Base-by-base conservation (phyloP, 2,329 filamentous ascomycete species). In the Cryphonectria nitschkei region DNA sequence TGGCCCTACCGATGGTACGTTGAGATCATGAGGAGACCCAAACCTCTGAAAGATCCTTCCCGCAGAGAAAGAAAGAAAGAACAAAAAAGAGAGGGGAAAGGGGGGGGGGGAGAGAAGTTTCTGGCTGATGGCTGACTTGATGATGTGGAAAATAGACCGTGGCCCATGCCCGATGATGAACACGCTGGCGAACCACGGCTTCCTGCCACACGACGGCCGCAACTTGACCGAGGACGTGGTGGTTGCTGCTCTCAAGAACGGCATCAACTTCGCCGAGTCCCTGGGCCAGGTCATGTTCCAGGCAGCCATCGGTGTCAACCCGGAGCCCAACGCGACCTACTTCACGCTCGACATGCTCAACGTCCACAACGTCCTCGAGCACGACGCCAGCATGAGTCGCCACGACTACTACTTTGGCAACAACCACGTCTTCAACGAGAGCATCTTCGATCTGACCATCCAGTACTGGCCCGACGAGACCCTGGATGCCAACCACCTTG, bases 121-220 rank as follows among this genome's bases (percentile, higher is more conserved):
- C n/a, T 39, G 34, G 39, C 22, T n/a, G 26, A 65, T 65, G 9
- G 43, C 62, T 65, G 41, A 52, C 37, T 2, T 50, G 39, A 34
- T n/a, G 29, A n/a, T 22, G 41, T 43, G 43, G 43, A 8, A 1
- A n/a, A 50, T 37, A 82, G 79, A 80, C 29, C 78, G 81, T 22
- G 80, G 81, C 0, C 84, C 85, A 34, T 87, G 85, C 70, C 84
- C 85, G 0, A 84, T 85, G 81, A 77, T 87, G 69, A 87, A 87
- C 75, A 82, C 84, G 0, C 77, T 87, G n/a, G 82, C 84, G 5
- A 87, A 87, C 74, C 83, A 87, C 71, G 82, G 81, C 19, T 85
- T 83, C 69, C 79, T 87, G 0, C 84, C 83, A 3, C 85, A 80
- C 65, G 76, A 84, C 68, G 85, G 85, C 54, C 79, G 77, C 61